Evolutionary conservation across 108 stramenopile genomes (phyloP), one percentile per base, ranked within the genome.

Genomic region (Skeletonema potamos): DNA sequence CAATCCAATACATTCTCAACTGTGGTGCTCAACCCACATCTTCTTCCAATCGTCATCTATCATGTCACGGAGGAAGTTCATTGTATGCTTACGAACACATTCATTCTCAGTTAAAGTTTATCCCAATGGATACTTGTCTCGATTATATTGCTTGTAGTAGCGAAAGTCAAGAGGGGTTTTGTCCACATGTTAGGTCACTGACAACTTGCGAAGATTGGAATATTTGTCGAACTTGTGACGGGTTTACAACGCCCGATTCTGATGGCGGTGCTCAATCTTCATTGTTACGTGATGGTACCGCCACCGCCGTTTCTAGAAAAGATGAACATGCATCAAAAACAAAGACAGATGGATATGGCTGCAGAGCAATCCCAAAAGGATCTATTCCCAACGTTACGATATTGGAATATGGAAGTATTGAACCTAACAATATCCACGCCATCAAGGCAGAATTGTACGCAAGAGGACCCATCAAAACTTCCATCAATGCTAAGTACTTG

Each of bases 81-180:
- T 64, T 86, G 17, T 66, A 81, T 20, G 89, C 87, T 0, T 92
- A 85, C 57, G 82, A 90, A 69, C 90, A 89, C 58, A 86, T 90
- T 34, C 56, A 89, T 30, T 43, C 27, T 11, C 68, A 58, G 6
- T 68, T 48, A 79, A 79, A 56, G 11, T 86, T 73, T 43, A 72
- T 92, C 15, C 89, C 92, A 2, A 88, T 86, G 68, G 93, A 95
- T 37, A 86, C 92, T 27, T 97, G 95, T 68, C 61, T 82, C 66
- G 79, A 84, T 22, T 97, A 97, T 76, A 48, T 92, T 27, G 95
- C 96, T 4, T 96, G 96, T 59, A 84, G 82, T 15, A 37, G 70
- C n/a, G 93, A 95, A 54, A 89, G 88, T 51, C 66, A 81, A 6
- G 76, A 86, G 24, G 94, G 94, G 37, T 86, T 89, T 70, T 96